Evolutionary conservation across 2,329 filamentous ascomycete species (phyloP), one percentile per base, ranked within the genome.

Genomic region (Curvularia eragrostidis): DNA sequence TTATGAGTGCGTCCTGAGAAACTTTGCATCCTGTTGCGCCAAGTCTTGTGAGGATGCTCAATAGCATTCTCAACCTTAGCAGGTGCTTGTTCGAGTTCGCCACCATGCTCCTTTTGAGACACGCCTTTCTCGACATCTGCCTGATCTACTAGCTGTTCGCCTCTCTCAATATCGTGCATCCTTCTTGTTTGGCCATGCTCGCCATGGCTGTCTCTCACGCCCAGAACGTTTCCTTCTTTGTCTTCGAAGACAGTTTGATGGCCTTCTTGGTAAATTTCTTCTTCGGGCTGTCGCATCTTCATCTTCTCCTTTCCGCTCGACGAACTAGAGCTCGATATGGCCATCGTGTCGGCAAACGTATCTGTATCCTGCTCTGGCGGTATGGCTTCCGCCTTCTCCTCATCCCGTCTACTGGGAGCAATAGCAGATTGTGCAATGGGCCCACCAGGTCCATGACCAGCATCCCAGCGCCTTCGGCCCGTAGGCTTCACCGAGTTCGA

Each of bases 371-470:
- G 73, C 74, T 82, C 58, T 69, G 77, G 66, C 15, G 75, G 70
- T 15, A 68, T 65, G 5, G 61, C 61, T 38, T 79, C 75, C 1
- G 58, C 52, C 21, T 72, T 69, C 36, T 75, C 72, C 36, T 75
- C 70, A 12, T 72, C 62, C 47, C 61, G 64, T 43, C 73, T 64
- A n/a, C 80, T 78, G 34, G 95, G 95, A 64, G 86, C 88, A 67
- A 98, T 97, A 23, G 95, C 95, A 34, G 94, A 97, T 71, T 96
- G 88, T 59, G 86, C 91, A 66, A 98, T 89, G 3, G 93, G 95
- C 0, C 95, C 95, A 60, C 95, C 95, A 3, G 91, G 78, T 59
- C 88, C 90, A 66, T 86, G 84, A n/a, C 85, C 88, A 59, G 86
- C 85, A 62, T 91, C 89, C 84, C 87, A 90, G 36, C 84, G 90